These are phyloP conservation scores for Quercus aquifolioides DNA, from an alignment of 306 rosid species.

Conservation along the genomic window DNA sequence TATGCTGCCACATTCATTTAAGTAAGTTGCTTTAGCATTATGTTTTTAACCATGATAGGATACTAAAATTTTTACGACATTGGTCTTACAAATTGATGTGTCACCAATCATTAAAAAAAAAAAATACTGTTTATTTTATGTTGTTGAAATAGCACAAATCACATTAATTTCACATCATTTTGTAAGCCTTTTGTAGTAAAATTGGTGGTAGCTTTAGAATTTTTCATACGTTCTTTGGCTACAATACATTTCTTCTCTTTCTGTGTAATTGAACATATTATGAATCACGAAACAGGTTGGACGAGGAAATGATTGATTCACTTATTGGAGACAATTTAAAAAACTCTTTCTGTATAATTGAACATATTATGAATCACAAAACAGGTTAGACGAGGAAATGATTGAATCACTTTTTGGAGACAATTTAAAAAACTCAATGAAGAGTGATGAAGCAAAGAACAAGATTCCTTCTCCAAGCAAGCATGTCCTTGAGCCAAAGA, in stretches of 20 bases:
- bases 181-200: too few relatives aligned
- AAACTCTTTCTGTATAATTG: not conserved
- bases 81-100: too few relatives aligned
- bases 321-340: slow-evolving; percentile 89
- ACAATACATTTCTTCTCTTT: not conserved
- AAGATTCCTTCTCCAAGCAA: slow-evolving; percentile 90
- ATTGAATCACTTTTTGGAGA: slow-evolving; percentile 96
- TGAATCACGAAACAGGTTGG: slow-evolving; percentile 56
- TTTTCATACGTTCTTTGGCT: not conserved
- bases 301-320: slow-evolving; percentile 96
- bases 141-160: not conserved
- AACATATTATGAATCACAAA: slow-evolving; percentile 19
- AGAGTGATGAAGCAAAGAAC: slow-evolving; percentile 72
- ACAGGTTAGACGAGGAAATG: slow-evolving; percentile 97
- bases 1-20: slow-evolving; percentile 85
- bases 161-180: too few relatives aligned
- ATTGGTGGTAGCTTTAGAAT: too few relatives aligned
- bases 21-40: slow-evolving; percentile 49
- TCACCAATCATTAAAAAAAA: too few relatives aligned
- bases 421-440: slow-evolving; percentile 65
- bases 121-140: too few relatives aligned
- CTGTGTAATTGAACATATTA: not conserved
- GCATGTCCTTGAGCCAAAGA: slow-evolving; percentile 91
- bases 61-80: too few relatives aligned
- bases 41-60: too few relatives aligned